Percentiles rank a stretch among this genome's conserved stretches.
These are phyloP conservation scores for Dothidotthia symphoricarpi DNA, from an alignment of 2,329 filamentous ascomycete genomes.

Conservation along the genomic window DNA sequence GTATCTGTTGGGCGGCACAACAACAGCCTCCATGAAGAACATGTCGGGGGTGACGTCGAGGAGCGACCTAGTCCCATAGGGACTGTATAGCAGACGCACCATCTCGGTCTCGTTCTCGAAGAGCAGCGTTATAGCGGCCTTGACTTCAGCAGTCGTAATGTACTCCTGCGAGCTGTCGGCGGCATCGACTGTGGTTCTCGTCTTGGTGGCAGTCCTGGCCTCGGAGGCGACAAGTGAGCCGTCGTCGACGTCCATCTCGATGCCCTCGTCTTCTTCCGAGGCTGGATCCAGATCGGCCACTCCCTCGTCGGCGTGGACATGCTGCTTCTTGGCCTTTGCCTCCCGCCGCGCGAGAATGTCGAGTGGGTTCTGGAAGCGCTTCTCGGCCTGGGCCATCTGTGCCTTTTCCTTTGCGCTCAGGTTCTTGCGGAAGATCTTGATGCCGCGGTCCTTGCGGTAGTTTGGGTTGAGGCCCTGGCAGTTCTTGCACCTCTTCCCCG, in stretches of 20 bases:
- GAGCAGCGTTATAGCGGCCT: conserved; percentile 71
- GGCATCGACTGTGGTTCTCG: conserved; percentile 39
- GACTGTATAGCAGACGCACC: conserved; percentile 79
- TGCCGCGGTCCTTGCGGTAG: conserved; percentile 85
- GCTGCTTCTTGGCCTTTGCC: conserved; percentile 45
- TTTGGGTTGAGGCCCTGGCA: conserved; percentile 59
- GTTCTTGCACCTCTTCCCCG: conserved; percentile 65
- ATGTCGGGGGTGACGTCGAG: conserved; percentile 71
- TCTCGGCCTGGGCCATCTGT: conserved; percentile 69
- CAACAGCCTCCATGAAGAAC: conserved; percentile 85
- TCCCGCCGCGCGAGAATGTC: conserved; percentile 55
- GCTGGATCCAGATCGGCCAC: conserved; percentile 61
- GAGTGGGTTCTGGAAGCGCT: conserved; percentile 70
- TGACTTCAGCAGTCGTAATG: conserved; percentile 79
- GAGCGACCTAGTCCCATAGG: conserved; percentile 61
- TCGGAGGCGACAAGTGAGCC: conserved; percentile 56
- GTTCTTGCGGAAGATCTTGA: conserved; percentile 89
- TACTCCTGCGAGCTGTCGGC: conserved; percentile 62
- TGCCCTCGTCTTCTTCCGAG: conserved; percentile 46
- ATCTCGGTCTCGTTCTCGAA: conserved; percentile 88
- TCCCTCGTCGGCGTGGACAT: conserved; percentile 62
- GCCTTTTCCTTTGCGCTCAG: conserved; percentile 71
- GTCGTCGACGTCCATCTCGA: conserved; percentile 40
- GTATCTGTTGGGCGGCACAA: conserved; percentile 90
- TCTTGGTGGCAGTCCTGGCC: conserved; percentile 40